A percentile compares a stretch with the other conserved stretches of the same genome.
Conservation (phyloP, 1,139 yeast genomes). For the Pichia sp. region DNA sequence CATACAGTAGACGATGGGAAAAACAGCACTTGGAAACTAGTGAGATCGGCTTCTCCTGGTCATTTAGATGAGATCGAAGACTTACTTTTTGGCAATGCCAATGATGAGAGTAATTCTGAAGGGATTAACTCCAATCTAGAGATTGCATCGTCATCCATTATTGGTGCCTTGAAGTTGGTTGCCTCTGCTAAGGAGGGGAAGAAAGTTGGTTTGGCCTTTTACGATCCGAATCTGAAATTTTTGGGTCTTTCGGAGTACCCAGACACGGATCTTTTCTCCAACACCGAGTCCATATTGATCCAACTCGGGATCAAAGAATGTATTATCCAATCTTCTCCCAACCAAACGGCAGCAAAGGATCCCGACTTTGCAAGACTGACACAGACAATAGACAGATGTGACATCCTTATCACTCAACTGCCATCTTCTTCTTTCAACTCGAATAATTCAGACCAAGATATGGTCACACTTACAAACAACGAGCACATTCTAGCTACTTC, state of each 20-base stretch:
- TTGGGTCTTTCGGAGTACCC: constrained; percentile 76
- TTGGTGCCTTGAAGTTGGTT: constrained; percentile 66
- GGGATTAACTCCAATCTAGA: constrained; percentile 40
- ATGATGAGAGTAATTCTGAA: constrained; percentile 1
- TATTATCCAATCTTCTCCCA: constrained; percentile 42
- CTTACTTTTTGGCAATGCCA: constrained; percentile 29
- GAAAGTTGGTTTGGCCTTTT: constrained; percentile 71
- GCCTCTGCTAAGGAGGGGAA: constrained; percentile 41
- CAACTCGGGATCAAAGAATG: constrained; percentile 90
- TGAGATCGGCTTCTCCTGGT: constrained; percentile 81
- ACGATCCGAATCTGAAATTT: constrained; percentile 65
- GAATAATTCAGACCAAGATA: constrained; percentile 70
- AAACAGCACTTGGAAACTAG: constrained; percentile 47
- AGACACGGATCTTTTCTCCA: constrained; percentile 84
- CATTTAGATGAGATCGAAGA: constrained; percentile 80
- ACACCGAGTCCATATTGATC: constrained; percentile 76
- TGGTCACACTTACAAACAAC: constrained; percentile 56
- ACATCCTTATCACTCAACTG: constrained; percentile 61
- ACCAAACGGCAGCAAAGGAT: constrained; percentile 39
- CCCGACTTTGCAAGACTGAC: constrained; percentile 44
- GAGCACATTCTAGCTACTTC: constrained; percentile 62
- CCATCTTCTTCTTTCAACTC: constrained; percentile 54
- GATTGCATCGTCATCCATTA: constrained; percentile 53
- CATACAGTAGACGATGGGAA: constrained; percentile 41
- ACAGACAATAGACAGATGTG: constrained; percentile 71